phyloP scores from a whole-genome alignment of 257 asterid genomes.

The Thymus quinquecostatus region DNA sequence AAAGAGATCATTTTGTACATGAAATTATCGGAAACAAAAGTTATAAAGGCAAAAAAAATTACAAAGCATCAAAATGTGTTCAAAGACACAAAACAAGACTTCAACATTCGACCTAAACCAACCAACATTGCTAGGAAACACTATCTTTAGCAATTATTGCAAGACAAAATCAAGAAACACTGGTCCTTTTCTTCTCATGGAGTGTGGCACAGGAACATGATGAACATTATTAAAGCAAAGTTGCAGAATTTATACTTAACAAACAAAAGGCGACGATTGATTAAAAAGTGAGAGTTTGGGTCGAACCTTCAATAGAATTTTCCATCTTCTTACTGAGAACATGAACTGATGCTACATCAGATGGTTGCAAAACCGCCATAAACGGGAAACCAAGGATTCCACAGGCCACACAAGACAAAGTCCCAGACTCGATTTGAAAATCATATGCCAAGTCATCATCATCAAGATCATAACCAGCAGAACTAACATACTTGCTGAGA shows the following conservation, averaged over 20 bases:
- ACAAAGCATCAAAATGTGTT: not conserved
- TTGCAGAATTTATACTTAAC: slow-evolving; percentile 16
- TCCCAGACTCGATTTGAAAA: slow-evolving; percentile 88
- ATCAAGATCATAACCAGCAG: slow-evolving; percentile 61
- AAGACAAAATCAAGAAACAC: slow-evolving; percentile 9
- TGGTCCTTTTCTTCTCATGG: not conserved
- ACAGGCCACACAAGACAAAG: slow-evolving; percentile 94
- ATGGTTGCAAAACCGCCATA: slow-evolving; percentile 92
- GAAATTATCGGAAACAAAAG: not conserved
- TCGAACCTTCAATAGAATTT: slow-evolving; percentile 55
- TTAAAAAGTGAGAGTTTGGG: slow-evolving; percentile 14
- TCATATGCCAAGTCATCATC: slow-evolving; percentile 74
- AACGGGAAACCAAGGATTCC: slow-evolving; percentile 98
- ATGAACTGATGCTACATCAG: slow-evolving; percentile 52
- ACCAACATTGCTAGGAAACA: slow-evolving; percentile 3
- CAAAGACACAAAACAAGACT: not conserved
- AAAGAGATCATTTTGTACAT: not conserved
- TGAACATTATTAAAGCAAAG: not conserved
- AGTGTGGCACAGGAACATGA: not conserved
- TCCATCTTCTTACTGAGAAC: slow-evolving; percentile 39
- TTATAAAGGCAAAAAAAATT: not conserved
- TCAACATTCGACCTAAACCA: slow-evolving; percentile 1
- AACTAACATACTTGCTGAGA: slow-evolving; percentile 61
- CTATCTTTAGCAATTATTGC: slow-evolving; percentile 1
- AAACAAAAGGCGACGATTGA: slow-evolving; percentile 1